Base-by-base conservation (phyloP, 176 grass and related monocot genomes). In the Canna indica region DNA sequence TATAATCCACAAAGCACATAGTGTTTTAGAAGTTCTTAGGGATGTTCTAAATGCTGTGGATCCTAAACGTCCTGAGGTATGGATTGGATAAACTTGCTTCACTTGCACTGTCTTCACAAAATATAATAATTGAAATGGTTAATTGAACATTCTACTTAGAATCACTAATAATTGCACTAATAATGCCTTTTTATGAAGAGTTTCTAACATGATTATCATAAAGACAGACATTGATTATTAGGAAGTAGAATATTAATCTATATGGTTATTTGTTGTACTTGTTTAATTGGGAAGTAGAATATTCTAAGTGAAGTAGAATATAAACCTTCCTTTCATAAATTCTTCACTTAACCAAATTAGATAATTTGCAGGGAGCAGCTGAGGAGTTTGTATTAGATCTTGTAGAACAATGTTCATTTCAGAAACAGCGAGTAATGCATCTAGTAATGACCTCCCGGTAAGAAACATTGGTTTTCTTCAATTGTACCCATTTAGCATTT, bases 331-430 rank as follows among this genome's bases (percentile, higher is more conserved):
- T 26, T 63, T 0, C 53, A 28, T 45, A 29, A 11, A 56, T 72
- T 73, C 0, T 59, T 25, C 10, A 76, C 11, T 15, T 73, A 39
- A 29, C n/a, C 15, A 33, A 16, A 16, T 33, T 33, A 11, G 30
- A 77, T 36, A 80, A 70, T 47, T 36, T 77, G 60, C 52, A 99
- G 94, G 90, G 82, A 69, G 89, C 84, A 71, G 83, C 85, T 5
- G 89, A 90, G 82, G 94, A 99, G 61, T 93, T 99, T 82, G 89
- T 93, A 61, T 79, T 99, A 50, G 94, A 99, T 86, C 82, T 99
- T 69, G 86, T 99, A 24, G 94, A 99, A 66, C 94, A 99, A 79
- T 93, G 94, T 48, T 93, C 90, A 42, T 99, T 93, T 65, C 94
- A 99, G 69, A 99, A 99, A 48, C 94, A 99, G 67, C 75, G 86